A percentile compares a stretch with the other conserved stretches of the same genome.
Evolutionary conservation across 2,329 filamentous ascomycete species (phyloP).

Genomic region (Fusarium brachygibbosum): DNA sequence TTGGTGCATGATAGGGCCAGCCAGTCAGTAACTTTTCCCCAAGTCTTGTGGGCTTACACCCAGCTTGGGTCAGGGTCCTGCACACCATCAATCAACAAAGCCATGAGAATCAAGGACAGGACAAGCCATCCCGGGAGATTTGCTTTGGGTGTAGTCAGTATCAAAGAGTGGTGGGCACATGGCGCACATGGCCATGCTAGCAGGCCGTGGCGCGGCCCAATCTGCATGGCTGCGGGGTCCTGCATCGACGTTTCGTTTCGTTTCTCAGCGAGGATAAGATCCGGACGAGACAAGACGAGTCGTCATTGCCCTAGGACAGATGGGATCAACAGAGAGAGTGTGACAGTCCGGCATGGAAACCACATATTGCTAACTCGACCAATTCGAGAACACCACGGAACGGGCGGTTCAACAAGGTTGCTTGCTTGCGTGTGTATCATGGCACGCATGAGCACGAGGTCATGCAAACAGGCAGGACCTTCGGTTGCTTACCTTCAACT

Average conservation of each 20-base stretch:
- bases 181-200: slow-evolving; percentile 44
- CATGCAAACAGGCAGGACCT: slow-evolving; percentile 29
- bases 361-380: slow-evolving; percentile 2
- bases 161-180: slow-evolving; percentile 25
- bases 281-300: slow-evolving; percentile 25
- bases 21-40: slow-evolving; percentile 21
- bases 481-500: slow-evolving; percentile 9
- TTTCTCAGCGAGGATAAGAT: slow-evolving; percentile 30
- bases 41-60: slow-evolving; percentile 12
- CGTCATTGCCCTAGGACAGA: slow-evolving; percentile 28
- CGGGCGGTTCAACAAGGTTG: slow-evolving; percentile 29
- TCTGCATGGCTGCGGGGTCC: slow-evolving; percentile 43
- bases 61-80: slow-evolving; percentile 27
- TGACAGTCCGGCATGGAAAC: slow-evolving; percentile 17
- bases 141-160: slow-evolving; percentile 20
- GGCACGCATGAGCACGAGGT: slow-evolving; percentile 40
- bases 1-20: slow-evolving; percentile 22
- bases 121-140: slow-evolving; percentile 25
- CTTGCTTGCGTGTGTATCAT: slow-evolving; percentile 22
- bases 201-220: slow-evolving; percentile 8
- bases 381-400: slow-evolving; percentile 23
- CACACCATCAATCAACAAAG: slow-evolving; percentile 34
- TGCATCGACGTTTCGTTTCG: slow-evolving; percentile 44
- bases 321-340: slow-evolving; percentile 34
- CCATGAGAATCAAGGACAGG: slow-evolving; percentile 27